A percentile compares a stretch with the other conserved stretches of the same genome.
phyloP scores from a whole-genome alignment of 345 rosid species.

The Conringia planisiliqua region DNA sequence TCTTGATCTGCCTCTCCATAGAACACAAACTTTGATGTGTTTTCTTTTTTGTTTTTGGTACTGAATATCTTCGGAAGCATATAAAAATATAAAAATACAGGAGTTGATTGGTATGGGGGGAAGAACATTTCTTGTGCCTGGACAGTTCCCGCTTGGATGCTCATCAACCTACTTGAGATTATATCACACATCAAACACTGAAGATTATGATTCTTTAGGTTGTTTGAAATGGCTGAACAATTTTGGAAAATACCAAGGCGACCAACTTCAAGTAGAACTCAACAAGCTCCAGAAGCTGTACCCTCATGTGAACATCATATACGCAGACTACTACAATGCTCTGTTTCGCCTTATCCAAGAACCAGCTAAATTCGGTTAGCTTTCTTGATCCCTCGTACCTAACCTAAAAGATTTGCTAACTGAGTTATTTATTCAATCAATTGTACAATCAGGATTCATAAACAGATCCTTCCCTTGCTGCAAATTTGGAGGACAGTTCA shows the following conservation, averaged over 20 bases:
- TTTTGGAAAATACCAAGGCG: conserved; percentile 37
- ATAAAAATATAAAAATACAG: conserved; percentile 24
- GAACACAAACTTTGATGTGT: background rate
- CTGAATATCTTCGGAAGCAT: background rate
- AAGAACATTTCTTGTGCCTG: conserved; percentile 45
- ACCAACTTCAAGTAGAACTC: conserved; percentile 35
- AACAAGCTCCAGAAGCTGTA: conserved; percentile 16
- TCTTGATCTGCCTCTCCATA: background rate
- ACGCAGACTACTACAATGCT: conserved; percentile 43
- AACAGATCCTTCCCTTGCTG: conserved; percentile 37
- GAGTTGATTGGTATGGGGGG: conserved; percentile 48
- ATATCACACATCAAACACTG: conserved; percentile 25
- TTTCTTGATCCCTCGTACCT: background rate
- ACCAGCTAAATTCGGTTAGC: conserved; percentile 42
- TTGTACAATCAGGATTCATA: conserved; percentile 32
- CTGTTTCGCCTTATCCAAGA: conserved; percentile 11
- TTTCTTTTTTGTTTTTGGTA: too few relatives aligned
- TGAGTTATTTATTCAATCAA: background rate
- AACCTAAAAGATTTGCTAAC: background rate
- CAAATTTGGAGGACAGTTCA: conserved; percentile 36
- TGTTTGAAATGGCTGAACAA: conserved; percentile 45
- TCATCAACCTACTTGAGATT: conserved; percentile 17
- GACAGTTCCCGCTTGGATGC: conserved; percentile 47
- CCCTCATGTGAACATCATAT: conserved; percentile 41
- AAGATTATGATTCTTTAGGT: conserved; percentile 41